phyloP scores from a whole-genome alignment of 2,329 filamentous ascomycete species.

The Penicillium crustosum region DNA sequence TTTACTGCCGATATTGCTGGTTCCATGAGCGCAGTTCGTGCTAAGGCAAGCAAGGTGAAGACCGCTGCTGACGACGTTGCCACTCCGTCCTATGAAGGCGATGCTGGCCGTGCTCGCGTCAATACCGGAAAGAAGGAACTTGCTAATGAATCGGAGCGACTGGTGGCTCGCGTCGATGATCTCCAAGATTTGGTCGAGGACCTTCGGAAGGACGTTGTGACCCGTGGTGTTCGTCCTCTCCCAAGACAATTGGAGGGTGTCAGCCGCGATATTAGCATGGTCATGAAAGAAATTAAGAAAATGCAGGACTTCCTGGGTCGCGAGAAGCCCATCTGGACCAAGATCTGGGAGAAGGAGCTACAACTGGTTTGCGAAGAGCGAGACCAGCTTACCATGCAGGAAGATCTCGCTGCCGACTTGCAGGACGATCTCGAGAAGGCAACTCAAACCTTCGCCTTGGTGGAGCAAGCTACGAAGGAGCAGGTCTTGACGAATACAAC shows the following conservation, averaged over 20 bases:
- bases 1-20: slow-evolving; percentile 86
- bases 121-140: slow-evolving; percentile 83
- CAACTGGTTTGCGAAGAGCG: slow-evolving; percentile 94
- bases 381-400: slow-evolving; percentile 92
- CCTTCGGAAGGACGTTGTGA: slow-evolving; percentile 92
- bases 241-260: slow-evolving; percentile 87
- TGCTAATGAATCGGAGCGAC: slow-evolving; percentile 80
- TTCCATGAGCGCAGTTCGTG: slow-evolving; percentile 80
- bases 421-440: slow-evolving; percentile 95
- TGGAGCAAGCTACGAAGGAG: slow-evolving; percentile 97
- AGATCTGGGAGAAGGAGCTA: slow-evolving; percentile 98
- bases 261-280: slow-evolving; percentile 78
- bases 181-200: slow-evolving; percentile 97
- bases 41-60: slow-evolving; percentile 80
- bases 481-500: slow-evolving; percentile 70
- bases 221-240: slow-evolving; percentile 84
- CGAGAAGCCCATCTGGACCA: slow-evolving; percentile 97
- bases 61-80: slow-evolving; percentile 67
- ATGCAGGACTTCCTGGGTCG: slow-evolving; percentile 88
- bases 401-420: slow-evolving; percentile 88
- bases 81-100: slow-evolving; percentile 70
- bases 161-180: slow-evolving; percentile 91
- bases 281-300: slow-evolving; percentile 85
- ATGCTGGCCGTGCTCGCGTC: slow-evolving; percentile 82
- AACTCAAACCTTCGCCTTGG: slow-evolving; percentile 85